Percentiles rank a stretch among this genome's conserved stretches.
phyloP scores from a whole-genome alignment of 148 eudicot genomes.

The Agrostemma githago region DNA sequence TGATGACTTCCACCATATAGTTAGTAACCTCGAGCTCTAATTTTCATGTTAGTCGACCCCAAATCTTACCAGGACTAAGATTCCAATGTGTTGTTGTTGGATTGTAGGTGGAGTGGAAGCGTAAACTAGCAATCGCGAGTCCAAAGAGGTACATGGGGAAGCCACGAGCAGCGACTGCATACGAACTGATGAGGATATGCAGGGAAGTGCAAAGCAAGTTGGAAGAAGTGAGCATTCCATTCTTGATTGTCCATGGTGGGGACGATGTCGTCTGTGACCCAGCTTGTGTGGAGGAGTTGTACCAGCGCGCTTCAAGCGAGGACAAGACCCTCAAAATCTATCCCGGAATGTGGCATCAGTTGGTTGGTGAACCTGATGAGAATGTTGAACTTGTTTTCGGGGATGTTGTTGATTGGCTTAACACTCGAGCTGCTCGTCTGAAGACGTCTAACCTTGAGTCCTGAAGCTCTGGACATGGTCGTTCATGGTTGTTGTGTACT shows the following conservation, averaged over 20 bases:
- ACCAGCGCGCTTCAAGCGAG: constrained; percentile 53
- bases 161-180: constrained; percentile 90
- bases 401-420: constrained; percentile 74
- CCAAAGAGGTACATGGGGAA: constrained; percentile 56
- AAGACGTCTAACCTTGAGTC: too few relatives aligned
- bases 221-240: constrained; percentile 56
- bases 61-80: too few relatives aligned
- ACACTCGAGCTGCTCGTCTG: constrained; percentile 35
- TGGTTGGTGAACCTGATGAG: constrained; percentile 74
- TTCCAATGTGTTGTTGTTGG: too few relatives aligned
- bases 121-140: constrained; percentile 69
- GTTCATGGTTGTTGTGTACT: too few relatives aligned
- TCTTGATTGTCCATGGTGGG: constrained; percentile 75
- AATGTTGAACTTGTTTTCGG: constrained; percentile 77
- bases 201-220: constrained; percentile 62
- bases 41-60: too few relatives aligned
- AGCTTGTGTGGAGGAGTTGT: constrained; percentile 68
- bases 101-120: constrained; percentile 71
- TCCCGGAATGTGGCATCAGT: constrained; percentile 95
- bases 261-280: constrained; percentile 84
- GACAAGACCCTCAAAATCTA: constrained; percentile 77
- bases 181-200: constrained; percentile 72
- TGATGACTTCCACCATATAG: too few relatives aligned
- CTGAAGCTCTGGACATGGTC: too few relatives aligned
- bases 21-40: too few relatives aligned